A percentile compares a stretch with the other conserved stretches of the same genome.
Conservation (phyloP, 495 filamentous ascomycete species). For the Chaetomium tenue region DNA sequence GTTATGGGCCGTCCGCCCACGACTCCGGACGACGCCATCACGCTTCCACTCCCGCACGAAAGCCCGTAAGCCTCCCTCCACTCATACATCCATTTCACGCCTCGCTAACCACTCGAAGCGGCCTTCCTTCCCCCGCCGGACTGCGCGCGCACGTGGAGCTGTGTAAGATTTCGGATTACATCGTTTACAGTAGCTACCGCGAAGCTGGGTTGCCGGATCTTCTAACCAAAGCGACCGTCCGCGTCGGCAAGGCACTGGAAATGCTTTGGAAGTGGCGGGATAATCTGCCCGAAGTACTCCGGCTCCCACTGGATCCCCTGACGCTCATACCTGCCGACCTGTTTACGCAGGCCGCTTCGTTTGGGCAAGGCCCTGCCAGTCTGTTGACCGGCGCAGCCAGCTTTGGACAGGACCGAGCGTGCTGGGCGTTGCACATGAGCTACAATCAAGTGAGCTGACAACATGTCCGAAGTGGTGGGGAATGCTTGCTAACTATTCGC, state of each 20-base stretch:
- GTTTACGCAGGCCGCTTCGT: constrained; percentile 9
- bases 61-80: constrained; percentile 27
- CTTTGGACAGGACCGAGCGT: constrained; percentile 33
- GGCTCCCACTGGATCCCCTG: constrained; percentile 14
- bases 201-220: constrained; percentile 18
- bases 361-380: constrained; percentile 1
- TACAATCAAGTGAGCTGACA: constrained; percentile 39
- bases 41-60: constrained; percentile 36
- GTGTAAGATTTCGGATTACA: constrained; percentile 38
- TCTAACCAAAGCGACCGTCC: constrained; percentile 9
- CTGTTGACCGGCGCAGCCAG: constrained; percentile 22
- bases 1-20: constrained; percentile 44
- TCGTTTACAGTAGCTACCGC: constrained; percentile 40
- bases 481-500: neutral
- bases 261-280: constrained; percentile 32
- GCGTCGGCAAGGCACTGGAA: constrained; percentile 28
- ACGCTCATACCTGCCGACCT: constrained; percentile 16
- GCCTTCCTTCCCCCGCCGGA: constrained; percentile 37
- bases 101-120: constrained; percentile 20
- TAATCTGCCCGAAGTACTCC: constrained; percentile 18
- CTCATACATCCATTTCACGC: neutral
- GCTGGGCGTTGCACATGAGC: constrained; percentile 42
- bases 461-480: neutral
- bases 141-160: constrained; percentile 43
- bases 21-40: constrained; percentile 39